These are phyloP conservation scores for Viola odorata DNA, from an alignment of 345 rosid species.

Conservation along the genomic window DNA sequence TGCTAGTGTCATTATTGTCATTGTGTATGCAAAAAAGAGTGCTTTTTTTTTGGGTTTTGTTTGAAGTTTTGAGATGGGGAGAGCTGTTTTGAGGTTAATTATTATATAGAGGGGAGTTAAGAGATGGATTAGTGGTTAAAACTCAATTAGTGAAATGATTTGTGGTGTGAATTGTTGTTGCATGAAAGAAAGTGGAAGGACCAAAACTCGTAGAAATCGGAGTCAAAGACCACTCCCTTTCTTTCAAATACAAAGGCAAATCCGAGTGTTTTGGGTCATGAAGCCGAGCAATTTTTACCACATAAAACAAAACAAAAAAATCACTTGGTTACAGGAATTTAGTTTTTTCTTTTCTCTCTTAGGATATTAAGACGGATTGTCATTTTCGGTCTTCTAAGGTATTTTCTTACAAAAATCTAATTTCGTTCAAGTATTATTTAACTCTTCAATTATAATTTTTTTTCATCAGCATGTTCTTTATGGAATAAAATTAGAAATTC, in stretches of 20 bases:
- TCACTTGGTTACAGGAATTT: too few species aligned
- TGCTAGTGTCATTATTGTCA: constrained; percentile 5
- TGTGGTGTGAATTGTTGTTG: neutral
- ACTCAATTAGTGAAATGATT: neutral
- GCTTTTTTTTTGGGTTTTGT: too few species aligned
- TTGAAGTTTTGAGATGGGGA: neutral
- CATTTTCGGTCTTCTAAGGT: too few species aligned
- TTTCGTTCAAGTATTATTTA: too few species aligned
- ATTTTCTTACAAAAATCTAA: too few species aligned
- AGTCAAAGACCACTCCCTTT: neutral
- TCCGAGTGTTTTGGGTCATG: neutral
- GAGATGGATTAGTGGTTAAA: neutral
- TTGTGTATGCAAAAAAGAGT: neutral
- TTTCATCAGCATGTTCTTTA: too few species aligned
- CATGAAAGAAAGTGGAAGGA: neutral
- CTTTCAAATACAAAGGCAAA: neutral
- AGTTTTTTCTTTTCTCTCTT: too few species aligned
- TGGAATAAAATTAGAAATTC: too few species aligned
- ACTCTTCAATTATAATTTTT: too few species aligned
- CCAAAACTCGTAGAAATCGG: neutral
- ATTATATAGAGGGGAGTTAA: neutral
- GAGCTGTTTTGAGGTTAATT: neutral
- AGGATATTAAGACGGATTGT: too few species aligned
- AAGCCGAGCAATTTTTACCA: neutral
- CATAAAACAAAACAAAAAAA: too few species aligned